phyloP scores from a whole-genome alignment of 169 alveolate genomes.

The Eimeria maxima region DNA sequence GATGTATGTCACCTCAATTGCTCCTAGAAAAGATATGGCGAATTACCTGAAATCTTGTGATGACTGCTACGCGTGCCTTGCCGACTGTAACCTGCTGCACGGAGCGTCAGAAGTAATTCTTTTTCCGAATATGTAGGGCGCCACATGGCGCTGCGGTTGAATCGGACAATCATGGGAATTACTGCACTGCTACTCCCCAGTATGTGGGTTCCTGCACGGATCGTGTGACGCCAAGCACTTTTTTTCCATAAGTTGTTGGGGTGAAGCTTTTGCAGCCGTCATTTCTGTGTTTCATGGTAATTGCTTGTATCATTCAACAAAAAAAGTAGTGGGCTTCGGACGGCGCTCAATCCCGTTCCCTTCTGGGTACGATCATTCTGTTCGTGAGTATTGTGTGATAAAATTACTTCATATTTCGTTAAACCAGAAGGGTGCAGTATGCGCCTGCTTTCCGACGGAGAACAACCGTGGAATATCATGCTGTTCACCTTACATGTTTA shows the following conservation, averaged over 20 bases:
- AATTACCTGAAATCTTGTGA: neutral
- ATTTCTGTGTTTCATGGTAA: too few species aligned
- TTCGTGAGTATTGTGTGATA: neutral
- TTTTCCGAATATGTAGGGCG: neutral
- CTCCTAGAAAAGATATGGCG: neutral
- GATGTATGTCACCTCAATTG: neutral
- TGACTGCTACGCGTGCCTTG: neutral
- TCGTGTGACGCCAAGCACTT: neutral
- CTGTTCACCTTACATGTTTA: too few species aligned
- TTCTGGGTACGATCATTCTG: neutral
- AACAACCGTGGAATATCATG: too few species aligned
- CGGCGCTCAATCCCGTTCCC: neutral
- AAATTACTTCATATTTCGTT: too few species aligned
- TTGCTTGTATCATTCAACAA: too few species aligned
- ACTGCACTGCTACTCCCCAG: neutral
- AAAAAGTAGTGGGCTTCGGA: neutral
- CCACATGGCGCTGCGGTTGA: neutral
- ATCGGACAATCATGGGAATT: neutral
- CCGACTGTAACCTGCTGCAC: neutral
- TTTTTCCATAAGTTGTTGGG: neutral
- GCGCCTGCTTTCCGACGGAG: too few species aligned
- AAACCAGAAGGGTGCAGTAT: too few species aligned
- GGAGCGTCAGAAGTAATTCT: neutral
- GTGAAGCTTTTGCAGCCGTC: too few species aligned
- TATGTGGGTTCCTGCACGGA: neutral